Conservation (phyloP, 2,329 filamentous ascomycete species). For the Colletotrichum salicis region DNA sequence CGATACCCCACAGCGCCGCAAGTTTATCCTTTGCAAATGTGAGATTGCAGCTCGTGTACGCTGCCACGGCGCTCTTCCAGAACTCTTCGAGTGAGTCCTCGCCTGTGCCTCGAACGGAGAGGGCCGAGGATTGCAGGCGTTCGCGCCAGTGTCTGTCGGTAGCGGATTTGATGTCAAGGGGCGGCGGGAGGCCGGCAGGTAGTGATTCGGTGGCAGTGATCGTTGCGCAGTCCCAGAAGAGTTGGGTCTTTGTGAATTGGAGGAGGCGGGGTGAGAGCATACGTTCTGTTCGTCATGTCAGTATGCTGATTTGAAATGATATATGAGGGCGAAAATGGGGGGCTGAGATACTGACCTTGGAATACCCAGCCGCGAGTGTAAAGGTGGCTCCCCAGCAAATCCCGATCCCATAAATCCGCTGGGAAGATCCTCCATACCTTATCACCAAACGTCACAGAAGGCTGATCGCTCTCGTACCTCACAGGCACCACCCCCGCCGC, state of each 20-base stretch:
- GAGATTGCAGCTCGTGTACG: constrained; percentile 37
- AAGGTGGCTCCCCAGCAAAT: constrained; percentile 2
- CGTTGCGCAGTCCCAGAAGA: constrained; percentile 41
- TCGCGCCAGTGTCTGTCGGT: constrained; percentile 13
- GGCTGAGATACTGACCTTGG: background rate
- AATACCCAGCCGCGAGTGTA: constrained; percentile 31
- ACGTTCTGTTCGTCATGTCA: background rate
- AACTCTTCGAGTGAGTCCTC: constrained; percentile 28
- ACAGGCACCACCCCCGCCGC: background rate
- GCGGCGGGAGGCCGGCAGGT: constrained; percentile 34
- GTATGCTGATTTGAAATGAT: no score
- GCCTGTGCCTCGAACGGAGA: background rate
- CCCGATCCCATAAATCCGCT: constrained; percentile 14
- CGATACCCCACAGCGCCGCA: constrained; percentile 38
- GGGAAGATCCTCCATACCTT: background rate
- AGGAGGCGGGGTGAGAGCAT: constrained; percentile 39
- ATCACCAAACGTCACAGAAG: background rate
- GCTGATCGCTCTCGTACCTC: background rate
- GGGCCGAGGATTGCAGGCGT: background rate
- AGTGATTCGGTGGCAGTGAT: constrained; percentile 37
- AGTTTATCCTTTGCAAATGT: constrained; percentile 33
- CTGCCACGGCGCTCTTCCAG: constrained; percentile 36
- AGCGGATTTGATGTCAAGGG: constrained; percentile 10
- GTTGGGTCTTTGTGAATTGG: constrained; percentile 36
- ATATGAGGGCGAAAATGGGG: no score